These are phyloP conservation scores for Gloeostereum incarnatum DNA, from an alignment of 768 basidiomycete species.

Conservation along the genomic window DNA sequence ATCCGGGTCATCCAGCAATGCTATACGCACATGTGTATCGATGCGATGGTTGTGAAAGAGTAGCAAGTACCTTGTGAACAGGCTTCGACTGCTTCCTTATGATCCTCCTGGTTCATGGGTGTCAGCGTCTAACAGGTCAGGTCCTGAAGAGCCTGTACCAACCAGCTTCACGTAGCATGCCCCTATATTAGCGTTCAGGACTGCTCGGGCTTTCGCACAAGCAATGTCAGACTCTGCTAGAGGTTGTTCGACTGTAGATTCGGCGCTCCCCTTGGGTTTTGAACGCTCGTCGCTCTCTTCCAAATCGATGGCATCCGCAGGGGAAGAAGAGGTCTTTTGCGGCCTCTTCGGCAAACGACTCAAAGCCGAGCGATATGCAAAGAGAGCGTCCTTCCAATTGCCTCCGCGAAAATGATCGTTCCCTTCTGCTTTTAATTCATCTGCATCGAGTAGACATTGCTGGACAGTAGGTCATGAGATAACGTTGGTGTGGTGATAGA, in stretches of 20 bases:
- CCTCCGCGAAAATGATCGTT: slow-evolving; percentile 62
- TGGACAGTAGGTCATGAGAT: no score
- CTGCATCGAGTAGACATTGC: slow-evolving; percentile 40
- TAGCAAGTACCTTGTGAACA: slow-evolving; percentile 58
- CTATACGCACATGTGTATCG: slow-evolving; percentile 25
- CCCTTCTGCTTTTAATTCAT: slow-evolving; percentile 63
- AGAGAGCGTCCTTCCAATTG: slow-evolving; percentile 63
- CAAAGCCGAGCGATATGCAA: slow-evolving; percentile 62
- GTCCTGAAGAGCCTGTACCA: slow-evolving; percentile 14
- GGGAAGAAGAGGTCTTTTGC: slow-evolving; percentile 10
- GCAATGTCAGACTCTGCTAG: slow-evolving; percentile 30
- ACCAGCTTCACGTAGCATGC: slow-evolving; percentile 81
- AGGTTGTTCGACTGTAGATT: slow-evolving; percentile 13
- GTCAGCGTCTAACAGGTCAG: slow-evolving; percentile 3
- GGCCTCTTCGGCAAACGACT: slow-evolving; percentile 47
- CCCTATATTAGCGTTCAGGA: slow-evolving; percentile 80
- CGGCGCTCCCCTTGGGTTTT: slow-evolving; percentile 6
- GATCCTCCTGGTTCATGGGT: slow-evolving; percentile 44
- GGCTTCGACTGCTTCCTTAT: slow-evolving; percentile 71
- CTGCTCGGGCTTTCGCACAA: slow-evolving; percentile 52
- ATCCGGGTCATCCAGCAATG: slow-evolving; percentile 74
- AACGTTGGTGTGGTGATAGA: no score
- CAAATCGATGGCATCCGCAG: slow-evolving; percentile 12
- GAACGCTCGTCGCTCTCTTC: slow-evolving; percentile 8
- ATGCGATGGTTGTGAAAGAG: slow-evolving; percentile 1